Percentiles rank a stretch among this genome's conserved stretches.
Evolutionary conservation across 306 rosid genomes (phyloP).

Genomic region (Hippophae tibetana): DNA sequence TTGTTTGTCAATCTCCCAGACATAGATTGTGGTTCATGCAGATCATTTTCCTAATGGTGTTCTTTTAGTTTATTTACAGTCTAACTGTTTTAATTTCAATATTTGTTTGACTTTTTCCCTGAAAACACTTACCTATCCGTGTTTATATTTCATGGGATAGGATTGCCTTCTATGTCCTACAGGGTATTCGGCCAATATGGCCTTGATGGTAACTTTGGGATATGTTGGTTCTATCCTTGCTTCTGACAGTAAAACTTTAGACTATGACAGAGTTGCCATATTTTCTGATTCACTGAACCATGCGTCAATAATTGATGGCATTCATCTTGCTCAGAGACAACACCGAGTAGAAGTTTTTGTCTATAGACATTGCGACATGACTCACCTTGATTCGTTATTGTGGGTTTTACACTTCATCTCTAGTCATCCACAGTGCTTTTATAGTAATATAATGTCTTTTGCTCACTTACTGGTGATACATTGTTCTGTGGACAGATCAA

Average conservation of each 20-base stretch:
- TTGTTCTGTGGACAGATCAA: conserved; percentile 46
- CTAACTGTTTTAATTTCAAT: not conserved
- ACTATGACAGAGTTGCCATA: conserved; percentile 61
- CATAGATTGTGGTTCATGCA: too few species aligned
- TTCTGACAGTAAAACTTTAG: conserved; percentile 38
- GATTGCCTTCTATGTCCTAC: conserved; percentile 99
- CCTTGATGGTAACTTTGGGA: conserved; percentile 80
- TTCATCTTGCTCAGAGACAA: conserved; percentile 79
- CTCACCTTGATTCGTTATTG: conserved; percentile 70
- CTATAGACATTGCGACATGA: conserved; percentile 87
- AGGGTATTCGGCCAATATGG: conserved; percentile 99
- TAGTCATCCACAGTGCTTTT: conserved; percentile 2
- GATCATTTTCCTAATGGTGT: too few species aligned
- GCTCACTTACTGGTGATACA: conserved; percentile 2
- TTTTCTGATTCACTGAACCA: conserved; percentile 86
- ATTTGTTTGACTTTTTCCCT: not conserved
- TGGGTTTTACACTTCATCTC: conserved; percentile 42
- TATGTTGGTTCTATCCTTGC: conserved; percentile 65
- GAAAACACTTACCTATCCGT: conserved; percentile 34
- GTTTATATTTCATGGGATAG: conserved; percentile 56
- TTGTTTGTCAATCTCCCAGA: too few species aligned
- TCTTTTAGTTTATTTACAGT: not conserved
- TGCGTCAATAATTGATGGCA: conserved; percentile 90
- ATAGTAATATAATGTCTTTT: conserved; percentile 14
- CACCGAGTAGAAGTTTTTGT: conserved; percentile 54